Conservation (phyloP, 176 grass and related monocot genomes). For the Cenchrus purpureus region DNA sequence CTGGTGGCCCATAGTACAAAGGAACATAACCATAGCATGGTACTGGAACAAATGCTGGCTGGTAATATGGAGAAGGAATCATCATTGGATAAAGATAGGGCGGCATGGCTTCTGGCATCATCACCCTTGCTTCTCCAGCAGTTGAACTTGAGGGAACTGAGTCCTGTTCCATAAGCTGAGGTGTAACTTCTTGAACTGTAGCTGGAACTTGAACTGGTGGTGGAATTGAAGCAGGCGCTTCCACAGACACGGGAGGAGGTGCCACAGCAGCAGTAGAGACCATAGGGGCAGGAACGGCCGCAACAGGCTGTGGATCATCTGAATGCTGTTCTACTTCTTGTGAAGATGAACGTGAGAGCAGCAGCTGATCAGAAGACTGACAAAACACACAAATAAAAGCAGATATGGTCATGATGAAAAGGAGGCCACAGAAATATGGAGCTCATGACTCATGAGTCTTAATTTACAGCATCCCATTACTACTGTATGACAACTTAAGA, state of each 20-base stretch:
- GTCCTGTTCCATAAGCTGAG: constrained; percentile 33
- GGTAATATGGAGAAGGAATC: constrained; percentile 46
- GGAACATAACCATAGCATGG: constrained; percentile 50
- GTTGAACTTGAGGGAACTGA: constrained; percentile 16
- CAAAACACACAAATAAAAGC: constrained; percentile 24
- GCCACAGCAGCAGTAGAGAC: constrained; percentile 14
- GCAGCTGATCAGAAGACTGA: constrained; percentile 41
- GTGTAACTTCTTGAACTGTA: constrained; percentile 5
- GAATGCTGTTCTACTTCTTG: constrained; percentile 49
- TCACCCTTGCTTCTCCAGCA: constrained; percentile 29
- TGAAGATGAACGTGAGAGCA: constrained; percentile 44
- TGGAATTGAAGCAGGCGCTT: constrained; percentile 22
- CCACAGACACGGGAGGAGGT: constrained; percentile 31
- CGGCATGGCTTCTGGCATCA: constrained; percentile 46
- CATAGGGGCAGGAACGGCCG: not conserved
- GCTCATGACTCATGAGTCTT: not conserved
- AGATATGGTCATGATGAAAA: not conserved
- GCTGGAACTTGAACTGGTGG: constrained; percentile 11
- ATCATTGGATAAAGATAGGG: constrained; percentile 56
- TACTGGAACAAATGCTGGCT: constrained; percentile 35
- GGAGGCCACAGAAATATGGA: not conserved
- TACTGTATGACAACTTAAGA: not conserved
- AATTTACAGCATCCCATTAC: not conserved
- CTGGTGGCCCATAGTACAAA: constrained; percentile 39
- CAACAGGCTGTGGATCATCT: constrained; percentile 30